Base-by-base conservation (phyloP, 2,329 filamentous ascomycete species). In the Clonostachys rhizophaga region DNA sequence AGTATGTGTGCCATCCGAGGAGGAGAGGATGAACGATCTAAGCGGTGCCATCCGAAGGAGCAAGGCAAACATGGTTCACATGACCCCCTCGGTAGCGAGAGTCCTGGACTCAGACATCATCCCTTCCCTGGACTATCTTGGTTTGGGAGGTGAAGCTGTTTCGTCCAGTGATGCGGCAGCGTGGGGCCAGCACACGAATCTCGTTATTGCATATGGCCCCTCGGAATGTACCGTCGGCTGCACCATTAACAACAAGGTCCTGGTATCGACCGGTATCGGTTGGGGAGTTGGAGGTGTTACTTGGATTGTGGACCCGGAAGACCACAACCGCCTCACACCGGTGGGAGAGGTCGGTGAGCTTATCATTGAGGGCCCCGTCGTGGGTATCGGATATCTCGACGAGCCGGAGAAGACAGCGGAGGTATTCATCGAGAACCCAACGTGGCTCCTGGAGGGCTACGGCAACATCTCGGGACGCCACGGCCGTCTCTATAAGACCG, bases 361-460 rank as follows among this genome's bases (percentile, higher is more conserved):
- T n/a, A 59, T 78, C 5, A 64, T 82, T 13, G 76, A 78, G 50
- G 79, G 79, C 0, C 79, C 80, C 2, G 73, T 79, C n/a, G 77
- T 87, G 3, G 81, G 80, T 10, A 67, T 78, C 34, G 81, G 81
- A 24, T 87, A 87, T 49, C 63, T 84, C 18, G 76, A 76, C 44
- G 76, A 84, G 47, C 67, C 70, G 0, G 70, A 71, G 39, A 83
- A 81, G 61, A 86, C 83, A 0, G 69, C 69, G 3, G 71, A 72
- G 20, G 73, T 72, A 1, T 87, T 86, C 50, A 75, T 86, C 42
- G 63, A 70, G 10, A 68, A 80, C 46, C 80, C 78, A 1, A 59
- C 58, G 1, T 85, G 79, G 76, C 65, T 78, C 1, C 59, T 67
- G 5, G 58, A 60, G 0, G 73, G 74, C 6, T 58, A 65, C 18